Conservation (phyloP, 805 yeast genomes). For the Metschnikowia cubensis region DNA sequence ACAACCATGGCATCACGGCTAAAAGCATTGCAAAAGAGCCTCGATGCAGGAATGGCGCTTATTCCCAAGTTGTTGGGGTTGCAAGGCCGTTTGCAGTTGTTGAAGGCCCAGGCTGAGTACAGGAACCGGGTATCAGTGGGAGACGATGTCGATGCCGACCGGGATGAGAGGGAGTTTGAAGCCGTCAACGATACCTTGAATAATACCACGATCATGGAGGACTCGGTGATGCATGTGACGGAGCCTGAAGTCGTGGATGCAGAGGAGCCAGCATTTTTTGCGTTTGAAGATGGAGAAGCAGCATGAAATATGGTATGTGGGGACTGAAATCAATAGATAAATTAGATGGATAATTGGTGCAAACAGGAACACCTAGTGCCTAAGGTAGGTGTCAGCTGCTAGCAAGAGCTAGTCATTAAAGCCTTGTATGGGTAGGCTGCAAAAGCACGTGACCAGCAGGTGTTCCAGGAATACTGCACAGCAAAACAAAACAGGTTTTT, state of each 20-base stretch:
- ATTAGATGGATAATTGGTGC: too few species aligned
- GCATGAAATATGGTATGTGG: background rate
- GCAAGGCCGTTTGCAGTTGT: conserved; percentile 80
- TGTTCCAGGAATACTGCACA: too few species aligned
- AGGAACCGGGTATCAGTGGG: conserved; percentile 36
- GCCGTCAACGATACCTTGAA: conserved; percentile 17
- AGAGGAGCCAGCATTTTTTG: background rate
- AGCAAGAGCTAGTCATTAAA: too few species aligned
- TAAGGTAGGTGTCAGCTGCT: too few species aligned
- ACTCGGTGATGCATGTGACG: conserved; percentile 26
- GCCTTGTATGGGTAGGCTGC: too few species aligned
- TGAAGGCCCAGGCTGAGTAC: conserved; percentile 69
- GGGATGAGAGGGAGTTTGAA: conserved; percentile 16
- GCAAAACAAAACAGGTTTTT: too few species aligned
- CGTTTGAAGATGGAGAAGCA: conserved; percentile 6
- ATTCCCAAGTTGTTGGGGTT: conserved; percentile 70
- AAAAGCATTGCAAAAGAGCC: conserved; percentile 52
- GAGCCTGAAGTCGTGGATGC: conserved; percentile 8
- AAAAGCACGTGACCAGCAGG: too few species aligned
- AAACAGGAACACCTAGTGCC: too few species aligned
- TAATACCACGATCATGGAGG: conserved; percentile 25
- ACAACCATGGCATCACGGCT: conserved; percentile 52
- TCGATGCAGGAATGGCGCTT: conserved; percentile 51
- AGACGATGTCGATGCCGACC: conserved; percentile 16
- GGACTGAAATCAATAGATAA: background rate